These are phyloP conservation scores for Crassisporium funariophilum DNA, from an alignment of 768 basidiomycete species.

Conservation along the genomic window DNA sequence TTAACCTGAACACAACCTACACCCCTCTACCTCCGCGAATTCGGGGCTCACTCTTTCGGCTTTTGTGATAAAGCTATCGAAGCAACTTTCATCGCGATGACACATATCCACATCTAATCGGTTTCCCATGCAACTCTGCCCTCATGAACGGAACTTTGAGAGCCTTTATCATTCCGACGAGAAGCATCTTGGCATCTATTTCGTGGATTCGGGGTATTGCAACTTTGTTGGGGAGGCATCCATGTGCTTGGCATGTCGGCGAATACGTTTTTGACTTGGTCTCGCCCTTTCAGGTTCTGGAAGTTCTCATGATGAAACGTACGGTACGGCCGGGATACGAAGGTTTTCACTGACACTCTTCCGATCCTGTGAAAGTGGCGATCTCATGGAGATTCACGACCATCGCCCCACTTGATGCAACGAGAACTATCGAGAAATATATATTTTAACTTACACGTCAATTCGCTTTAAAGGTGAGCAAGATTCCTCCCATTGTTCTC, in stretches of 20 bases:
- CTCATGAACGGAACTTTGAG: background rate
- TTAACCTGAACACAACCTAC: background rate
- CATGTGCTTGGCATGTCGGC: background rate
- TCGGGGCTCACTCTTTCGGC: slow-evolving; percentile 1
- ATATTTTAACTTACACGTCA: background rate
- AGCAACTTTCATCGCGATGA: slow-evolving; percentile 3
- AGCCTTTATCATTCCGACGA: background rate
- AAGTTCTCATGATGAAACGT: background rate
- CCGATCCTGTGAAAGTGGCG: background rate
- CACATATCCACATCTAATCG: slow-evolving; percentile 5
- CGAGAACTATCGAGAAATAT: background rate
- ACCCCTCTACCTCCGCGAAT: slow-evolving; percentile 11
- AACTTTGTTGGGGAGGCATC: background rate
- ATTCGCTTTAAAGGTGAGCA: background rate
- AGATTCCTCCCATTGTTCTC: background rate
- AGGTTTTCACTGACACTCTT: background rate
- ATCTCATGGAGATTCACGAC: background rate
- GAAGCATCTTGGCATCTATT: background rate
- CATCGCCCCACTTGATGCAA: background rate
- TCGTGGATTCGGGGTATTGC: background rate
- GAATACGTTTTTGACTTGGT: background rate
- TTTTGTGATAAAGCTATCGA: slow-evolving; percentile 6
- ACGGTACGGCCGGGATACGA: background rate
- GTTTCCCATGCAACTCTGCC: background rate
- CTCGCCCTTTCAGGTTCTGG: background rate